Evolutionary conservation across 2,329 filamentous ascomycete species (phyloP), one percentile per base, ranked within the genome.

Genomic region (Fusarium circinatum): DNA sequence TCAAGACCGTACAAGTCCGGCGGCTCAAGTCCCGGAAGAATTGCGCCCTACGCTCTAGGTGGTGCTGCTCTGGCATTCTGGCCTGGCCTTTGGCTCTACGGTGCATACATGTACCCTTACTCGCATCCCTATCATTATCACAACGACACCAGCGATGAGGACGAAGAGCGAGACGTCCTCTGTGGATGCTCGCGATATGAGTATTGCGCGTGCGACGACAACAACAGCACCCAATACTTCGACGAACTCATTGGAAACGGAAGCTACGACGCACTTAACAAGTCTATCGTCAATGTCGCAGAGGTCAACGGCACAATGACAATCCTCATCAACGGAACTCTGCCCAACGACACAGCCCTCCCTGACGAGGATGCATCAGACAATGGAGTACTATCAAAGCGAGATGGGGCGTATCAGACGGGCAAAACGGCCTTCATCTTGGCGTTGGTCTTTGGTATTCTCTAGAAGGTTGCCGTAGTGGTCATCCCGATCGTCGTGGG

Each of bases 281-380:
- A 89, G 76, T 86, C 85, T 1, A 75, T 94, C 5, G 87, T 94
- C 64, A 87, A 85, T 18, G 87, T 95, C 3, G 89, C 87, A 6
- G 65, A 80, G 28, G 80, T 92, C 69, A 91, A 93, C 63, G 90
- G 90, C 56, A 92, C 87, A 3, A 83, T 83, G 70, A 91, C 89
- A 3, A 87, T 96, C 42, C 84, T 93, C 36, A 83, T 96, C 79
- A 94, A 95, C 79, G 94, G 94, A n/a, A 93, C 92, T 0, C 83
- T 96, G 8, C 89, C 91, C 79, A 94, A 95, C 78, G 94, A 89
- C 55, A 93, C 91, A 2, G 91, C 89, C 0, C 85, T 87, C 2
- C 68, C 84, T 10, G 79, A 79, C 8, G 80, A 85, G 80, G 73
- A 34, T 14, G 49, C 52, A 15, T 26, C 59, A 30, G 64, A 49